Percentiles rank a stretch among this genome's conserved stretches.
phyloP scores from a whole-genome alignment of 345 rosid genomes.

The Eucalyptus melliodora region DNA sequence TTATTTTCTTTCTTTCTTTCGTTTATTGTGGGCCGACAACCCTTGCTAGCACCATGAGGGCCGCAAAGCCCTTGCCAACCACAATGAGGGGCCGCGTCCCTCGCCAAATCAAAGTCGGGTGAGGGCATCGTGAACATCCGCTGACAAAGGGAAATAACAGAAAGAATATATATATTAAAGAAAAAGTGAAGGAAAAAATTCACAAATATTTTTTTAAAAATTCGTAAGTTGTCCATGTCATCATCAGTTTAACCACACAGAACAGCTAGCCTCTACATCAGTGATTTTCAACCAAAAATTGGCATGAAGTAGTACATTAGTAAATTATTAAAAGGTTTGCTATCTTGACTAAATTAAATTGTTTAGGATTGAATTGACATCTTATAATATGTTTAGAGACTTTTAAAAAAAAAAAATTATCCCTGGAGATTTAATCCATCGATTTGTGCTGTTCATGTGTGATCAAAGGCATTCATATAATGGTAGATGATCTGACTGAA shows the following conservation, averaged over 20 bases:
- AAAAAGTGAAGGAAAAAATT: not conserved
- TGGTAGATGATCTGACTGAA: not conserved
- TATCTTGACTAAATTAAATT: not conserved
- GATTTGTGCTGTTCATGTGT: not conserved
- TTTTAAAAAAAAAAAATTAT: not conserved
- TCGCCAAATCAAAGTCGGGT: not conserved
- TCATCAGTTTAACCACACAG: too few relatives aligned
- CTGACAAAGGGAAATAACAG: not conserved
- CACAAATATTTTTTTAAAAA: accelerated
- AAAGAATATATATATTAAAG: too few relatives aligned
- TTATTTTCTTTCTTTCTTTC: too few relatives aligned
- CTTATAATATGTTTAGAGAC: too few relatives aligned
- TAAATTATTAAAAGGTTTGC: not conserved
- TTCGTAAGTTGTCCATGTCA: not conserved
- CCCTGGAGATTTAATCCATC: not conserved
- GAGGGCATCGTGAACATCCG: not conserved
- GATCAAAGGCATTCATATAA: not conserved
- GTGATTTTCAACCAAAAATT: not conserved
- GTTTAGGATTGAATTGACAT: not conserved
- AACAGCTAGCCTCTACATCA: accelerated
- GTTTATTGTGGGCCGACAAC: not conserved
- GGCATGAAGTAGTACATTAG: not conserved
- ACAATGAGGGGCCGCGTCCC: accelerated
- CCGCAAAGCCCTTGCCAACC: not conserved
- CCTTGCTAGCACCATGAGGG: not conserved